Base-by-base conservation (phyloP, 75 land plant species). In the Adiantum capillusveneris region DNA sequence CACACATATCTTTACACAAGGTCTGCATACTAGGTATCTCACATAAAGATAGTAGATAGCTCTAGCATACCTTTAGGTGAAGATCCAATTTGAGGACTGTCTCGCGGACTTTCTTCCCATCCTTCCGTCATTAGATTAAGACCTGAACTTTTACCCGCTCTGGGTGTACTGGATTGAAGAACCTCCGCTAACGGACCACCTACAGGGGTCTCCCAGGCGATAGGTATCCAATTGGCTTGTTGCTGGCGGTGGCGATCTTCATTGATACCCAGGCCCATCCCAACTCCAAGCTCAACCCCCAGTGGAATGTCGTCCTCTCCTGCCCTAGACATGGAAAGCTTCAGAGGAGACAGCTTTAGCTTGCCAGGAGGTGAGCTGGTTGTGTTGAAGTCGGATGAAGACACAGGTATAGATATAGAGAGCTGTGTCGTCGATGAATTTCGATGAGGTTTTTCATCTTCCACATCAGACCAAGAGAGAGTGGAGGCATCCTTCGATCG, bases 161-260 rank as follows among this genome's bases (percentile, higher is more conserved):
- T 44, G 18, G 62, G 60, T 52, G 48, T 68, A n/a, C 76, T 76
- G 41, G 63, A 81, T 29, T 76, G 73, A 29, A 91, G 65, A 19
- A 75, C 94, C 67, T 90, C 96, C 1, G 83, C 96, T 18, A 90
- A 64, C 28, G 96, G 98, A 0, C 98, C 98, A 2, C 96, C 98
- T 58, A 81, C 63, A 0, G 90, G 76, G 45, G 79, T 46, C 31
- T 81, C 81, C 85, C 88, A 81, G 11, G 92, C 68, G 17, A 71
- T 67, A 11, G 87, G 87, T 7, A 69, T 51, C 88, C 83, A 80
- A 14, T 53, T 53, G 5, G 70, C 68, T 51, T 60, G 25, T 1
- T 51, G 14, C 25, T 76, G 41, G 60, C 37, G 45, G 7, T 24
- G 56, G 27, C 37, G 28, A 31, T 67, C 50, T 14, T 27, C 58